phyloP scores from a whole-genome alignment of 129 eudicot species.

The Dittrichia graveolens region DNA sequence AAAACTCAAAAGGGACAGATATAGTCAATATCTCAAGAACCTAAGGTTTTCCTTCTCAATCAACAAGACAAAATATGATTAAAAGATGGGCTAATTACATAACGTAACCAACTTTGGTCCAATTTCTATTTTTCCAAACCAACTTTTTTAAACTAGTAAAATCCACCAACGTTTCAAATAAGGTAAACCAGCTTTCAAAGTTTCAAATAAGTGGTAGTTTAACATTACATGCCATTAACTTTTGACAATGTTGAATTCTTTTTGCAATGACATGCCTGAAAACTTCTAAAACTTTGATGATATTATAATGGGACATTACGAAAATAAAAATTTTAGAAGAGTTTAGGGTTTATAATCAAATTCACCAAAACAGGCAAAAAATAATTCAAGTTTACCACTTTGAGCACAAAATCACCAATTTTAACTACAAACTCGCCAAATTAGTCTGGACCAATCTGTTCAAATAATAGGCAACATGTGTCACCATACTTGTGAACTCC shows the following conservation, averaged over 20 bases:
- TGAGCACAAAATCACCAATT: no score
- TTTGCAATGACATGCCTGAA: neutral
- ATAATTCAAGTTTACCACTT: no score
- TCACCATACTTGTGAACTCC: no score
- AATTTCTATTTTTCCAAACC: neutral
- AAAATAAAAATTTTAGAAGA: no score
- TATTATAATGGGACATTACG: no score
- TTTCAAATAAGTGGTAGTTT: neutral
- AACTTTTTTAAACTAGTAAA: no score
- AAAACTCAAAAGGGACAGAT: constrained; percentile 2
- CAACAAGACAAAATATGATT: neutral
- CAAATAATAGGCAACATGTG: no score
- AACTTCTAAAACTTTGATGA: no score
- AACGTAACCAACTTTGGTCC: neutral
- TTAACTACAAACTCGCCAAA: no score
- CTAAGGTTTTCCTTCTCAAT: neutral
- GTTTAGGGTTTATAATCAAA: no score
- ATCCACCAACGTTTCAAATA: neutral
- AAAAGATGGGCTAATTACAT: neutral
- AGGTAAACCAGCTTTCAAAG: neutral
- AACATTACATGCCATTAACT: neutral
- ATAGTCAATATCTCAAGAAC: neutral
- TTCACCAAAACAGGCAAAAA: no score
- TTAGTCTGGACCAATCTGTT: no score
- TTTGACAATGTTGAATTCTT: neutral